These are phyloP conservation scores for Solanum corneliomulleri DNA, from an alignment of 257 asterid genomes.

Conservation along the genomic window DNA sequence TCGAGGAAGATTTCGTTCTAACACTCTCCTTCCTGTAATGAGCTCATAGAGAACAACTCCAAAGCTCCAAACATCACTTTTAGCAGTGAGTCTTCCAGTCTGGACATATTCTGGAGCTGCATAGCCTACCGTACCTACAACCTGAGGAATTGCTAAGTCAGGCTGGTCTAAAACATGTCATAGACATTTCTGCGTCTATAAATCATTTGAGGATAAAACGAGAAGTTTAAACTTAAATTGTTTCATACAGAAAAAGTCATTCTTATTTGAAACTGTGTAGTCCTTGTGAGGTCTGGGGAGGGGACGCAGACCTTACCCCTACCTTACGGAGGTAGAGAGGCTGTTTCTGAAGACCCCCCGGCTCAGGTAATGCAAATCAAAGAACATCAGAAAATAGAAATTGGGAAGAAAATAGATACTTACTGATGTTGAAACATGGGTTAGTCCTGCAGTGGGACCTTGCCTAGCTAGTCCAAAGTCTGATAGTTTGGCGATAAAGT, in stretches of 20 bases:
- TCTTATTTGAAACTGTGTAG: background rate
- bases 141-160: conserved; percentile 18
- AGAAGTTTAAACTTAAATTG: background rate
- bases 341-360: background rate
- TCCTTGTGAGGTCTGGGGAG: background rate
- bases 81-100: conserved; percentile 75
- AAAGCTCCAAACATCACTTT: conserved; percentile 92
- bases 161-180: background rate
- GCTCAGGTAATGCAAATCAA: background rate
- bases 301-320: background rate
- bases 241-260: background rate
- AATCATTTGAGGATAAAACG: background rate
- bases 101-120: conserved; percentile 93
- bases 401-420: conserved; percentile 9
- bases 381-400: background rate
- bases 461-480: conserved; percentile 94
- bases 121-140: conserved; percentile 88
- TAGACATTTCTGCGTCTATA: background rate
- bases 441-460: conserved; percentile 75
- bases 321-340: background rate
- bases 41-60: conserved; percentile 89
- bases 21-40: conserved; percentile 79
- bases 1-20: conserved; percentile 79
- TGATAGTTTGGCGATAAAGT: conserved; percentile 77
- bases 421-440: conserved; percentile 77